Base-by-base conservation (phyloP, 257 asterid species). In the Eustoma russellianum region DNA sequence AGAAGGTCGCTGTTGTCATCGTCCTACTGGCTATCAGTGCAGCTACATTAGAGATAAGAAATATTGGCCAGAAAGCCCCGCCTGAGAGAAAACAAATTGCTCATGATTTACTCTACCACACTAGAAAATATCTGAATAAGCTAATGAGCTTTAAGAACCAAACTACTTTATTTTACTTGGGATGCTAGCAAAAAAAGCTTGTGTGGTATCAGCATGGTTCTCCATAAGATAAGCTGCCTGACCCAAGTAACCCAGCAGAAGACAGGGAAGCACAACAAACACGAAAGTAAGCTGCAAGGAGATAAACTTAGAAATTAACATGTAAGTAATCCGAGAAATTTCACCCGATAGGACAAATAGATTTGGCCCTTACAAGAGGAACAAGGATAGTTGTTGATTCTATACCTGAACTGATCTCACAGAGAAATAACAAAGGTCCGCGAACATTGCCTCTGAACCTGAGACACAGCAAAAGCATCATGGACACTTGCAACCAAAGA, bases 371-470 rank as follows among this genome's bases (percentile, higher is more conserved):
- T 38, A 11, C 12, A 7, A 7, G 43, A 38, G 43, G 43, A 38
- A 38, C 43, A 11, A 7, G 12, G 12, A 5, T 38, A 38, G 43
- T 11, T 38, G 7, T 7, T 38, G 43, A 38, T 38, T 2, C 43
- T 11, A 38, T 38, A 8, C 30, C 94, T 92, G 99, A 71, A 92
- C 95, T 53, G 97, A 78, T 77, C 93, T 78, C 71, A 92, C 94
- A 59, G 97, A 71, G 71, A 92, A 92, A 71, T 92, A 83, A 80
- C 94, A 85, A 60, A 92, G 97, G 75, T 88, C 99, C 53, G 99
- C 99, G 78, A 92, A 92, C 94, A 92, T 89, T 64, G 99, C 99
- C 79, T 92, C 99, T 35, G 99, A 85, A 77, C 99, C 99, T 92
- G 93, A 71, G 17, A 49, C 18, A 17, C 15, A 81, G 41, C 58